Evolutionary conservation across 1,284 basidiomycete genomes (phyloP), one percentile per base, ranked within the genome.

Genomic region (Stygiomarasmius scandens): DNA sequence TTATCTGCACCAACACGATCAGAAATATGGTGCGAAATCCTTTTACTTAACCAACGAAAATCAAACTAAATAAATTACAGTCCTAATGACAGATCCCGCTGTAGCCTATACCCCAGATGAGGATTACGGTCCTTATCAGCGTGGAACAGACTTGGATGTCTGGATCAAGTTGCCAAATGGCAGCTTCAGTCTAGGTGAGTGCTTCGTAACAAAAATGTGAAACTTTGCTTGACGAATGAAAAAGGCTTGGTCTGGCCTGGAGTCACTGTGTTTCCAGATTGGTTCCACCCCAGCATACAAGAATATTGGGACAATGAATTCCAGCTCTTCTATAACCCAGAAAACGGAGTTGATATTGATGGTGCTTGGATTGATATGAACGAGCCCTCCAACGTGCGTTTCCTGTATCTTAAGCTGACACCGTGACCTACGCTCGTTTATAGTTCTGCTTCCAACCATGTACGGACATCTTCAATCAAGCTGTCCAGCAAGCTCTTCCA

Each of bases 311-410:
- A 72, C 11, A 77, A 75, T 49, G 86, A 90, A 65, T 89, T 89
- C 61, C 63, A 72, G 22, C 58, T 74, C 8, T 90, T 90, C 74
- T 90, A 86, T 67, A 75, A 75, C 63, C 75, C 81, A 0, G 62
- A 74, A 6, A 78, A 71, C 0, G 87, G 86, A 2, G 61, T 87
- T 19, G 84, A 89, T 60, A 85, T 88, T 32, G 87, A 88, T 62
- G 87, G 86, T 12, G 78, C 77, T 12, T 89, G 86, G 87, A 87
- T 88, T 43, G 86, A 88, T 63, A 89, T 89, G 86, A 89, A 89
- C 66, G 87, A 89, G 59, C 85, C 87, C 11, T 69, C 85, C 2
- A 87, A 80, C 61, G 84, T 85, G 62, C 20, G 77, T 62, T 29
- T 46, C 38, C n/a, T n/a, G n/a, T 36, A 20, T 41, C n/a, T 48